Evolutionary conservation across 164 flowering plant genomes (phyloP).

Genomic region (Dillenia suffruticosa): DNA sequence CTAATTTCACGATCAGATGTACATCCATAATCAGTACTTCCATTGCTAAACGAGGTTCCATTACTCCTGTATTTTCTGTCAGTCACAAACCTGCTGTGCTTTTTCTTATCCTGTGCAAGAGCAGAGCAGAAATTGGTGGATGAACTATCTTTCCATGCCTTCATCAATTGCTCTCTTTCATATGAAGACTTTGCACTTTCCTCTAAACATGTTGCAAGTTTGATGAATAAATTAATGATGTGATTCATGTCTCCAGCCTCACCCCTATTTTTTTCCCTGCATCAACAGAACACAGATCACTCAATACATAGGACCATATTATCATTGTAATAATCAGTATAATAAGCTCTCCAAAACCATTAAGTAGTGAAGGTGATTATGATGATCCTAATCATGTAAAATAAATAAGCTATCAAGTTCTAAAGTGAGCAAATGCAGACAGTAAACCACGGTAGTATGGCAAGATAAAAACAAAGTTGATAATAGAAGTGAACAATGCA

Average conservation of each 20-base stretch:
- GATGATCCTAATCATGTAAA: too few species aligned
- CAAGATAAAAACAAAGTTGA: too few species aligned
- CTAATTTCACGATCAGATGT: conserved; percentile 79
- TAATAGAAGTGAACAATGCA: too few species aligned
- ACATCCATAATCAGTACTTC: conserved; percentile 47
- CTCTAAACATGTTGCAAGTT: conserved; percentile 65
- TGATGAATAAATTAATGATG: conserved; percentile 53
- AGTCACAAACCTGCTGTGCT: conserved; percentile 26
- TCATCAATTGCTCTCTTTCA: conserved; percentile 53
- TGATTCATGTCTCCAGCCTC: conserved; percentile 72
- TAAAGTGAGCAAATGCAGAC: too few species aligned
- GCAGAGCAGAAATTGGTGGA: conserved; percentile 34
- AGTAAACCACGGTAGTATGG: too few species aligned
- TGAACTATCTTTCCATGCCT: conserved; percentile 47
- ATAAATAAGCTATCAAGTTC: too few species aligned
- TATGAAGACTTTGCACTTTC: conserved; percentile 37
- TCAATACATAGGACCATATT: too few species aligned
- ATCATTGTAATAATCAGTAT: too few species aligned
- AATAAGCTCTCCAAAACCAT: too few species aligned
- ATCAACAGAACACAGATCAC: neutral
- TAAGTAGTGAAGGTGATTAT: too few species aligned
- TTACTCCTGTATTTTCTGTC: conserved; percentile 65
- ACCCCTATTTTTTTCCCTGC: conserved; percentile 66
- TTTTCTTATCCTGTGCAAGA: conserved; percentile 61
- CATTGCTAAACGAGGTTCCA: conserved; percentile 39